Conservation (phyloP, 805 yeast species). For the Kodamaea sagamina region DNA sequence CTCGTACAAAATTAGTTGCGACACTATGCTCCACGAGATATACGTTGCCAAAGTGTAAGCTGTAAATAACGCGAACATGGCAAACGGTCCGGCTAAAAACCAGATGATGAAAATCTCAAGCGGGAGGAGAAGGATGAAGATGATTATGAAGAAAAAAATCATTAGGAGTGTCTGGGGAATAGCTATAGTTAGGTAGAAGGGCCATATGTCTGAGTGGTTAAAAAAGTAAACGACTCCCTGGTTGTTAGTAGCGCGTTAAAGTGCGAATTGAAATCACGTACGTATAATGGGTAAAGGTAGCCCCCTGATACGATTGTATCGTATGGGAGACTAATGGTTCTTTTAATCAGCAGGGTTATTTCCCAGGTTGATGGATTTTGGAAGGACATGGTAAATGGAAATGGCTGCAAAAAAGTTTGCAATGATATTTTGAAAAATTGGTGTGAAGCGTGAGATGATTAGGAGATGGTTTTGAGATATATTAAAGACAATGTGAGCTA, state of each 20-base stretch:
- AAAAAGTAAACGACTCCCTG: conserved; percentile 46
- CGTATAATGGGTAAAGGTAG: conserved; percentile 26
- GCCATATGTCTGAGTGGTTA: conserved; percentile 47
- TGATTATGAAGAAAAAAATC: conserved; percentile 27
- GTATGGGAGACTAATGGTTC: conserved; percentile 12
- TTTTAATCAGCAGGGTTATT: neutral
- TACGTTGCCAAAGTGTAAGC: conserved; percentile 45
- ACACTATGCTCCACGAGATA: conserved; percentile 44
- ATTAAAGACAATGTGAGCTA: too few species aligned
- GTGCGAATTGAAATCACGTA: conserved; percentile 18
- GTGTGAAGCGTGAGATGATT: too few species aligned
- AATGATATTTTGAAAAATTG: too few species aligned
- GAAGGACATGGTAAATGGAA: neutral
- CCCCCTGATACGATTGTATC: conserved; percentile 21
- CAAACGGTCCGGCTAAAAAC: conserved; percentile 53
- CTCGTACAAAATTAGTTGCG: conserved; percentile 46
- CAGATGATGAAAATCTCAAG: conserved; percentile 43
- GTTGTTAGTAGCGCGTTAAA: conserved; percentile 13
- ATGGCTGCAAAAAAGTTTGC: conserved; percentile 11
- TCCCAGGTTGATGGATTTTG: neutral
- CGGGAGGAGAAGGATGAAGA: conserved; percentile 47
- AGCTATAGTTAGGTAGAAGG: conserved; percentile 42
- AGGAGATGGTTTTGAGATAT: too few species aligned
- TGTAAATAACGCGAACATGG: conserved; percentile 47
- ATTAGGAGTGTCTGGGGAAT: conserved; percentile 49